A percentile compares a stretch with the other conserved stretches of the same genome.
Evolutionary conservation across 2,329 filamentous ascomycete genomes (phyloP).

Genomic region (Furcasterigmium sp.): DNA sequence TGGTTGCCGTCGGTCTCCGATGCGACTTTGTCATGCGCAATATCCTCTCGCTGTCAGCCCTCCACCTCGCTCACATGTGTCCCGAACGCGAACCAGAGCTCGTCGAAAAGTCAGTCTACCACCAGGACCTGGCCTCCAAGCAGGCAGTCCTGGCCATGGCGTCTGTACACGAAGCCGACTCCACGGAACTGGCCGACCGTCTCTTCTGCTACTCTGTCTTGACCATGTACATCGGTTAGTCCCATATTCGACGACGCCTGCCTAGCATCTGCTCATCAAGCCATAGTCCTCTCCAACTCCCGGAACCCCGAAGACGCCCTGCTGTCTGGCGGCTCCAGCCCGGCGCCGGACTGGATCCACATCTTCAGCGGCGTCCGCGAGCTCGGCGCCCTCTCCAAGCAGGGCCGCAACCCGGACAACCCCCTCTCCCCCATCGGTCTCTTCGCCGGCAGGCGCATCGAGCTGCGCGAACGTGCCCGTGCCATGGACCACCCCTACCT

Average conservation of each 20-base stretch:
- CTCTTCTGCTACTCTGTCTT: slow-evolving; percentile 11
- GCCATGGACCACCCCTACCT: slow-evolving; percentile 12
- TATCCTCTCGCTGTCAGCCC: slow-evolving; percentile 41
- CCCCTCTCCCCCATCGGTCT: slow-evolving; percentile 10
- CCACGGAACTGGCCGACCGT: background rate
- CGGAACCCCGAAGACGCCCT: slow-evolving; percentile 7
- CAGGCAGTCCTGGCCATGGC: slow-evolving; percentile 20
- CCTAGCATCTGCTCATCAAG: no score
- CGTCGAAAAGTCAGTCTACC: slow-evolving; percentile 11
- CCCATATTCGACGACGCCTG: no score
- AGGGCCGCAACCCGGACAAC: slow-evolving; percentile 6
- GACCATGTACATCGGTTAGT: slow-evolving; percentile 10
- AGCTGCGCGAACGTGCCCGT: slow-evolving; percentile 3
- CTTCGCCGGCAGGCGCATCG: slow-evolving; percentile 7
- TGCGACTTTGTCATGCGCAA: slow-evolving; percentile 42
- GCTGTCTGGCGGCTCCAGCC: slow-evolving; percentile 3
- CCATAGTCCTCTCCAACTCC: slow-evolving; percentile 10
- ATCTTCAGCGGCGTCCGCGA: slow-evolving; percentile 11
- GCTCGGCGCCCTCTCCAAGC: background rate
- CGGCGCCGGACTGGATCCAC: slow-evolving; percentile 15
- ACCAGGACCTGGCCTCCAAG: slow-evolving; percentile 23
- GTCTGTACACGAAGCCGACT: slow-evolving; percentile 1
- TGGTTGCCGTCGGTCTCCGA: slow-evolving; percentile 39
- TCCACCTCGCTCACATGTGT: slow-evolving; percentile 36
- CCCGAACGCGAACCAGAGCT: slow-evolving; percentile 10